Base-by-base conservation (phyloP, 2,329 filamentous ascomycete genomes). In the Diaporthe vaccinii region DNA sequence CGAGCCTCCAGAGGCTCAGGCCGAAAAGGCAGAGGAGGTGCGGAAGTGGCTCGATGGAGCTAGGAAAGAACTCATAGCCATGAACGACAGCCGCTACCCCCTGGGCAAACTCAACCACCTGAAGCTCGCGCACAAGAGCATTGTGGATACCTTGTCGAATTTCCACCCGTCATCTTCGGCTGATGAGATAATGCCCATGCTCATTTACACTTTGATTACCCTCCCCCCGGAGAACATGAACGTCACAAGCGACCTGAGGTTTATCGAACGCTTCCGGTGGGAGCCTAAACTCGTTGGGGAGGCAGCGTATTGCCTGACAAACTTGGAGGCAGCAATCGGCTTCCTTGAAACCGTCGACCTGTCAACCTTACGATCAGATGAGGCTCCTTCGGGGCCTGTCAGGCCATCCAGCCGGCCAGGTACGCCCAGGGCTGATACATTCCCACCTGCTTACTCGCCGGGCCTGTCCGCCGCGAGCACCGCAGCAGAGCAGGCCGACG, bases 331-430 rank as follows among this genome's bases (percentile, higher is more conserved):
- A 25, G 94, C 96, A 75, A 95, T 98, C 74, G 96, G 94, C 71
- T 99, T 99, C 81, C 87, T 99, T 20, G 94, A 98, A 81, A 98
- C 96, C 0, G 97, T 99, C 39, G 97, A 99, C 82, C 88, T 99
- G 34, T 94, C 96, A 9, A 98, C 94, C 36, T 87, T 99, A 9
- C 91, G 95, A 71, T 93, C 93, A 8, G 94, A 98, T 78, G 95
- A 98, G 82, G 85, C 88, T 25, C 92, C 91, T 22, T 91, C 93
- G 58, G 92, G 93, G 0, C 93, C 93, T 14, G 84, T 87, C 25
- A 95, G 93, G 82, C 78, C 86, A 77, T 79, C 88, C 14, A 87
- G 83, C 77, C 81, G 85, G 31, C 86, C 89, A 1, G 86, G 85
- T 12, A 90, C 85, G 8, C 85, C 89, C 1, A 87, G 83, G 77